Conservation (phyloP, 1,139 yeast genomes). For the Saccharomyces uvarum region DNA sequence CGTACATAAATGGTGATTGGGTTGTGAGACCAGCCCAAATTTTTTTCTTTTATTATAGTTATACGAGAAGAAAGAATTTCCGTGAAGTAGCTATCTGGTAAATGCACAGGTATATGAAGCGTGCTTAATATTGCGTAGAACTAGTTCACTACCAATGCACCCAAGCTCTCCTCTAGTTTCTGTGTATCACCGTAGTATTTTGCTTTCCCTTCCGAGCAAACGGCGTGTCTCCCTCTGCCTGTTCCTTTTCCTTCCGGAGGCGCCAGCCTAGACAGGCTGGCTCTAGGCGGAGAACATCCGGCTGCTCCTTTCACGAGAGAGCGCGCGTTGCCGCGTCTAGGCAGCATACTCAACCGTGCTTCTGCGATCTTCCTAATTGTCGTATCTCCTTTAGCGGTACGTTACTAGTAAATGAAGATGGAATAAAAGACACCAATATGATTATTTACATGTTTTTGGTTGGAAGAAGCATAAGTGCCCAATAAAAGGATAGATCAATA, state of each 20-base stretch:
- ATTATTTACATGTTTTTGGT: background rate
- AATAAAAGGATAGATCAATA: constrained; percentile 5
- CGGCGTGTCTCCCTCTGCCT: background rate
- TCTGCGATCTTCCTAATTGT: background rate
- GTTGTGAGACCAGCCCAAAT: background rate
- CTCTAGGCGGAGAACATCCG: background rate
- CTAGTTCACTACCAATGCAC: background rate
- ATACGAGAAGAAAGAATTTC: too few relatives aligned
- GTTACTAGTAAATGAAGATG: background rate
- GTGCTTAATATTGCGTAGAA: too few relatives aligned
- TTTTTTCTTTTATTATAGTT: too few relatives aligned
- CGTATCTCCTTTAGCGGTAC: background rate
- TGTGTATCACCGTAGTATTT: background rate
- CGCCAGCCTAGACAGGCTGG: background rate
- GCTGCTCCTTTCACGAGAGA: background rate
- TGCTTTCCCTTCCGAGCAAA: background rate
- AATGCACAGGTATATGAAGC: too few relatives aligned
- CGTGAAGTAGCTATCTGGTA: too few relatives aligned
- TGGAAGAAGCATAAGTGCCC: constrained; percentile 3
- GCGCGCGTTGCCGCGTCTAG: background rate
- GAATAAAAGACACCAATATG: background rate
- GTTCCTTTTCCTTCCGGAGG: background rate
- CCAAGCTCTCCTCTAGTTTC: background rate
- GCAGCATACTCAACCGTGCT: background rate
- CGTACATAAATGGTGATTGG: background rate